Evolutionary conservation across 768 basidiomycete genomes (phyloP).

Genomic region (Boletus barrowsii): DNA sequence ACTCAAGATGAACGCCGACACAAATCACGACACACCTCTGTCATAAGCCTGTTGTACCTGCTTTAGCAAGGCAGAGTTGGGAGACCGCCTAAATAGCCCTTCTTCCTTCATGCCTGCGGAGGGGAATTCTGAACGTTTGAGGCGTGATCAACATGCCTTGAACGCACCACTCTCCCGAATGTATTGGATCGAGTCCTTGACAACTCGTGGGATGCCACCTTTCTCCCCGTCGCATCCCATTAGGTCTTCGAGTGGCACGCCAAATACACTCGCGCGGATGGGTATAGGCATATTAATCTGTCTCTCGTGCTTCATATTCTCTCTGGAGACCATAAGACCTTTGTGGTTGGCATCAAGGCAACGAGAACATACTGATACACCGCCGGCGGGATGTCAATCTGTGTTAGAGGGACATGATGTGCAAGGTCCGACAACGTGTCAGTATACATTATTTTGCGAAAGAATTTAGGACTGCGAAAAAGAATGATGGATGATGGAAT

Average conservation of each 20-base stretch:
- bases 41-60: slow-evolving; percentile 85
- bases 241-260: slow-evolving; percentile 75
- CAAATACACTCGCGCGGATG: slow-evolving; percentile 64
- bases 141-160: not conserved
- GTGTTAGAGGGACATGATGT: slow-evolving; percentile 73
- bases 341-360: not conserved
- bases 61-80: slow-evolving; percentile 62
- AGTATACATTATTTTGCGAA: slow-evolving; percentile 77
- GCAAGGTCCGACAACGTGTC: slow-evolving; percentile 78
- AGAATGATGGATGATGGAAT: not conserved
- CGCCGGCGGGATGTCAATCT: slow-evolving; percentile 80
- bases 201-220: slow-evolving; percentile 75
- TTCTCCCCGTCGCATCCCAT: slow-evolving; percentile 86
- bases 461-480: slow-evolving; percentile 77
- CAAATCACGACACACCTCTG: slow-evolving; percentile 45
- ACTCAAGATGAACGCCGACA: not conserved
- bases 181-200: slow-evolving; percentile 72
- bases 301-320: slow-evolving; percentile 73
- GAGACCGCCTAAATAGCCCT: slow-evolving; percentile 82
- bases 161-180: slow-evolving; percentile 53
- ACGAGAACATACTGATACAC: slow-evolving; percentile 69
- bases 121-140: not conserved
- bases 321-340: slow-evolving; percentile 42
- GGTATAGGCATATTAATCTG: slow-evolving; percentile 65
- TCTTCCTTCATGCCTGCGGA: slow-evolving; percentile 58